Evolutionary conservation across 495 filamentous ascomycete species (phyloP), one percentile per base, ranked within the genome.

Genomic region (Hypomontagnella submonticulosa): DNA sequence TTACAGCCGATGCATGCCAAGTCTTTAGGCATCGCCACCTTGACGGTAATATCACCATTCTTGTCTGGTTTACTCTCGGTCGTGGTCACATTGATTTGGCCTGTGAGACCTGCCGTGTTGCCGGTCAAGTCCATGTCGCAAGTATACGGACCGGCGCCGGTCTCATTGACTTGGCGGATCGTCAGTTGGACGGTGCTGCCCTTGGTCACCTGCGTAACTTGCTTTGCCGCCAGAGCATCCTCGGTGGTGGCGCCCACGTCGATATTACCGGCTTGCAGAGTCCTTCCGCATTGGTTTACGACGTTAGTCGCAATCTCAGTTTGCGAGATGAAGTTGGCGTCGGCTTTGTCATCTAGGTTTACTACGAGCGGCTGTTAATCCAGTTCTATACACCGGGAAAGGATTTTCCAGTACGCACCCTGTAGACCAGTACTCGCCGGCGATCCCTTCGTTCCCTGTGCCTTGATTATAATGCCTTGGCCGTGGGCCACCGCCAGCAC

Each of bases 231-330:
- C 12, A 84, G 71, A 37, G 74, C 74, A 52, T 81, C 76, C 71
- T 84, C 80, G 11, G 80, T 83, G 55, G 76, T 77, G 53, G 80
- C 79, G 44, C 79, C 81, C 30, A 84, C 71, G 66, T 84, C 81
- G 70, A 84, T 83, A 61, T 83, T 83, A 15, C 81, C 81, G 1
- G 73, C 71, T 20, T 80, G 71, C 70, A 81, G 64, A 16, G 81
- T 83, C 12, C 81, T 72, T 0, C 81, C 81, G 71, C 79, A 82
- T 44, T 77, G 70, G 69, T 81, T 79, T 61, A 82, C 81, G 19
- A 78, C 53, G 38, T 78, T 79, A 33, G 75, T 73, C 15, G 46
- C 42, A 54, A 80, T 80, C 61, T 82, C 80, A 54, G 74, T 71
- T 59, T 84, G 76, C 10, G 77, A 78, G 68, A 84, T 83, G 76